Percentiles rank a stretch among this genome's conserved stretches.
Conservation (phyloP, 2,329 filamentous ascomycete species). For the Fonsecaea nubica region DNA sequence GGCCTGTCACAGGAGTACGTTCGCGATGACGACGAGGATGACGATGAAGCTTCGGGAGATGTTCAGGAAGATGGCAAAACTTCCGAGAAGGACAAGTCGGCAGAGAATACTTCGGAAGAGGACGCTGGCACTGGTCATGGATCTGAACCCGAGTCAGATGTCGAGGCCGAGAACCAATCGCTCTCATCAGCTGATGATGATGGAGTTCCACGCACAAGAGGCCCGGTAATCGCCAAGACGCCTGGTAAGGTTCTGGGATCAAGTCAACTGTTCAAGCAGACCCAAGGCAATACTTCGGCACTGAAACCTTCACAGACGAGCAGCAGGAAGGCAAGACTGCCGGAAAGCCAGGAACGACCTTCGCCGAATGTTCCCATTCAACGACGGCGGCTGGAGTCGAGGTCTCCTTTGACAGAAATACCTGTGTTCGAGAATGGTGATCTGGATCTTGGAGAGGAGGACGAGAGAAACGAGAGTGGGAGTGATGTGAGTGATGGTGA, state of each 20-base stretch:
- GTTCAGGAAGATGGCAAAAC: conserved; percentile 18
- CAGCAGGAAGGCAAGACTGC: conserved; percentile 1
- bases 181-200: conserved; percentile 1
- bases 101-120: background rate
- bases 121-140: conserved; percentile 7
- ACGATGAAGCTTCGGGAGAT: conserved; percentile 21
- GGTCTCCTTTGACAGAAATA: conserved; percentile 29
- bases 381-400: conserved; percentile 19
- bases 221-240: conserved; percentile 29
- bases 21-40: conserved; percentile 32
- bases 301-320: conserved; percentile 19
- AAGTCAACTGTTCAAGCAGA: conserved; percentile 35
- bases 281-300: conserved; percentile 37
- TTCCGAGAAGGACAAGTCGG: conserved; percentile 8
- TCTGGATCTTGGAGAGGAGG: conserved; percentile 6
- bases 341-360: conserved; percentile 31
- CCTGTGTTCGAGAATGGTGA: conserved; percentile 21
- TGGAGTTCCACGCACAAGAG: background rate
- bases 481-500: background rate
- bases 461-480: conserved; percentile 1
- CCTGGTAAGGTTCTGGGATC: conserved; percentile 26
- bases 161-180: conserved; percentile 9
- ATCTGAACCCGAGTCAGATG: conserved; percentile 4
- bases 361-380: conserved; percentile 37
- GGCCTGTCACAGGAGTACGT: conserved; percentile 24